phyloP scores from a whole-genome alignment of 306 rosid genomes.

The Mucuna pruriens region DNA sequence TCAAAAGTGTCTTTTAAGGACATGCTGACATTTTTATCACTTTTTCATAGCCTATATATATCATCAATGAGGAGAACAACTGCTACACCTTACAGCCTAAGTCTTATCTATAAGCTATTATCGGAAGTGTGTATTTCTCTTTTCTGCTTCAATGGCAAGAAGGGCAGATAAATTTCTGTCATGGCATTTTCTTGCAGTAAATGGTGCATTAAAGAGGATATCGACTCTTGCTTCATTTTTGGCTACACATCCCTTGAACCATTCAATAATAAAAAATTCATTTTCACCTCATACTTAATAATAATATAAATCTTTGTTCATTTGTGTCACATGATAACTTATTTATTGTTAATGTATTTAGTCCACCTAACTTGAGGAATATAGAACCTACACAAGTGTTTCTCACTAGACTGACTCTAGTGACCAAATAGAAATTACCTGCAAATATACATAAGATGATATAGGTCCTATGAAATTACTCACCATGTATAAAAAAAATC shows the following conservation, averaged over 20 bases:
- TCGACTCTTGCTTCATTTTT: neutral
- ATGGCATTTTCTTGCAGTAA: constrained; percentile 11
- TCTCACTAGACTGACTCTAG: neutral
- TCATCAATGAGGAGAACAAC: constrained; percentile 10
- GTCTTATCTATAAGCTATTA: neutral
- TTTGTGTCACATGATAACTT: neutral
- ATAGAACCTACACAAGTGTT: neutral
- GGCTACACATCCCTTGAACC: neutral
- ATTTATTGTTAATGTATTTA: neutral
- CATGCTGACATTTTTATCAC: constrained; percentile 9
- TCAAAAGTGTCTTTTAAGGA: constrained; percentile 4
- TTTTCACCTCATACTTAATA: neutral
- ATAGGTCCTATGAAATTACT: neutral
- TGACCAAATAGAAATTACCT: neutral
- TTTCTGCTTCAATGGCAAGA: constrained; percentile 22
- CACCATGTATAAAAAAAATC: neutral
- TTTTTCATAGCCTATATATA: too few species aligned
- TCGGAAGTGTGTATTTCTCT: constrained; percentile 20
- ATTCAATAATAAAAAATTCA: neutral
- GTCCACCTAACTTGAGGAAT: neutral
- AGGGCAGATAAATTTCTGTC: constrained; percentile 10
- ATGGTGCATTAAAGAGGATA: constrained; percentile 32
- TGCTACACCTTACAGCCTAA: neutral
- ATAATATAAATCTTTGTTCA: neutral
- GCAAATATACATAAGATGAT: neutral